phyloP scores from a whole-genome alignment of 2,329 filamentous ascomycete genomes.

The Ceratocystis cubensis region DNA sequence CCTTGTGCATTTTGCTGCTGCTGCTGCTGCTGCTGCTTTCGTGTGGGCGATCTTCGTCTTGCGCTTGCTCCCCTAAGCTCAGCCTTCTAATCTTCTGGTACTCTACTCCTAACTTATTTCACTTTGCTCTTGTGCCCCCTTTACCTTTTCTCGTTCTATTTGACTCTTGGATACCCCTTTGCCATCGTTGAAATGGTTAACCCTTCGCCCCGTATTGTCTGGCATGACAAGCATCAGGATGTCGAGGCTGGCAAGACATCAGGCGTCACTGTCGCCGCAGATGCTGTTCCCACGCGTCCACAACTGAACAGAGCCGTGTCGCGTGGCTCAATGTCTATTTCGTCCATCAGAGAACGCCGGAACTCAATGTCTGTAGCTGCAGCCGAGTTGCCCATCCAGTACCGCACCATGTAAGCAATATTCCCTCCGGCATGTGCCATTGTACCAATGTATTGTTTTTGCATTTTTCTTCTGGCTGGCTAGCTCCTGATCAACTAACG shows the following conservation, averaged over 20 bases:
- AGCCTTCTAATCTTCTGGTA: not conserved
- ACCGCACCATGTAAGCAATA: conserved; percentile 38
- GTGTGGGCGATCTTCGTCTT: conserved; percentile 19
- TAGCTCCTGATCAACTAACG: not conserved
- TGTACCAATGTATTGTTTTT: not conserved
- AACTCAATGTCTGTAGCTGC: conserved; percentile 18
- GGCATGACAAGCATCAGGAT: conserved; percentile 14
- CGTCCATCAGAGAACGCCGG: conserved; percentile 16
- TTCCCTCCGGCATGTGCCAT: not conserved
- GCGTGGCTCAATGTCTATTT: conserved; percentile 21
- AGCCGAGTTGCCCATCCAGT: conserved; percentile 38
- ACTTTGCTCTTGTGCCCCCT: not conserved
- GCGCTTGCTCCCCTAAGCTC: conserved; percentile 16
- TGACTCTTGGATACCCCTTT: not conserved
- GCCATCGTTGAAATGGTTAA: conserved; percentile 12
- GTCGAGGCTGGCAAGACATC: conserved; percentile 17
- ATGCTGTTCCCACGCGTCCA: conserved; percentile 16
- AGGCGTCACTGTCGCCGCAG: conserved; percentile 6
- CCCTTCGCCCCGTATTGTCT: conserved; percentile 13
- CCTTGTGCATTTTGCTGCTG: conserved; percentile 1
- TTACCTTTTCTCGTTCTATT: not conserved
- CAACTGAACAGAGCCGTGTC: conserved; percentile 18
- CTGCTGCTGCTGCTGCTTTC: conserved; percentile 11
- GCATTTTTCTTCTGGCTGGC: too few species aligned
- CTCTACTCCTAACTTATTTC: not conserved